Evolutionary conservation across 2,329 filamentous ascomycete species (phyloP), one percentile per base, ranked within the genome.

Genomic region (Xylaria multiplex): DNA sequence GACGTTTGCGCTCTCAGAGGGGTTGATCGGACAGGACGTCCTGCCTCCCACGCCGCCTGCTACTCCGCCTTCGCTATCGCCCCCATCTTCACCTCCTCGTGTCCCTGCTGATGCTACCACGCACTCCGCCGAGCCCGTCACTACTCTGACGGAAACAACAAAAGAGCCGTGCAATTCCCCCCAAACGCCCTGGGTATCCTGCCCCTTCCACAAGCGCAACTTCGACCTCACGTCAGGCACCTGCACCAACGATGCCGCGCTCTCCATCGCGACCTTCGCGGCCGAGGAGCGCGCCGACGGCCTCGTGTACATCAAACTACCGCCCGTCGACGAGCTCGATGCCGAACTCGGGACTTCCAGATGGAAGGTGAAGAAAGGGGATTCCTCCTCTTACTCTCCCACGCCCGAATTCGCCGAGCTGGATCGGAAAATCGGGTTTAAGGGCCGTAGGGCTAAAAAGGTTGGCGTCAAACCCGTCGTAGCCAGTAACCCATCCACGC

Each of bases 201-300:
- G 93, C 75, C 93, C 93, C 0, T 89, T 91, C 78, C 93, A 97
- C 82, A 97, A 97, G 82, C 89, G 93, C 71, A 97, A 97, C 81
- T 97, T 91, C 77, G 88, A 93, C 75, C 87, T 97, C 49, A 84
- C 84, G 45, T 85, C 87, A 0, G 93, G 93, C 1, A 83, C 86
- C 19, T 96, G 93, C 79, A 87, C 85, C 59, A 95, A 90, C 75
- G 93, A 97, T 77, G 83, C 86, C 40, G 83, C 83, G 22, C 84
- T 96, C 69, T 93, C 90, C 71, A 94, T 97, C 73, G 93, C 93
- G 3, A 94, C 91, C 0, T 97, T 97, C 77, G 86, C 86, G 0
- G 88, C 88, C 4, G 91, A 97, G 78, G 90, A 90, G 76, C 82
- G 93, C 11, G 63, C 70, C 0, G 93, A 96, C 77, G 92, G 91